Evolutionary conservation across 108 stramenopile species (phyloP).

Genomic region (Skeletonema grethae): DNA sequence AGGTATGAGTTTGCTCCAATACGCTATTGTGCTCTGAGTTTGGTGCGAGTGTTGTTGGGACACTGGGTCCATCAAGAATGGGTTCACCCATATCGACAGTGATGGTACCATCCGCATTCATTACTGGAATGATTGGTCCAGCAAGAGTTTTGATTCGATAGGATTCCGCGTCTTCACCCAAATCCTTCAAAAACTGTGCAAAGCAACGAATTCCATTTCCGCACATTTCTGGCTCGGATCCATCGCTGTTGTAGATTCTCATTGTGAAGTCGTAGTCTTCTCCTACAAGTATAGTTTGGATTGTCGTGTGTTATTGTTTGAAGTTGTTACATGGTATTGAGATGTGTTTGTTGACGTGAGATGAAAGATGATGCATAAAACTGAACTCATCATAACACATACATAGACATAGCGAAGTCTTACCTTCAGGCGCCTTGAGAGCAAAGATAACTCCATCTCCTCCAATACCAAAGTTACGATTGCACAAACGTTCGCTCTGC

Average conservation of each 20-base stretch:
- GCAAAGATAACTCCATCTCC: constrained; percentile 99
- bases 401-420: too few relatives aligned
- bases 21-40: constrained; percentile 80
- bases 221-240: constrained; percentile 98
- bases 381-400: too few relatives aligned
- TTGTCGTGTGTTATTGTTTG: background rate
- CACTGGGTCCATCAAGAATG: constrained; percentile 76
- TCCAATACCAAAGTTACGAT: constrained; percentile 95
- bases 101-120: constrained; percentile 91
- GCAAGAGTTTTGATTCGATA: constrained; percentile 93
- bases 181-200: constrained; percentile 91
- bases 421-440: constrained; percentile 72
- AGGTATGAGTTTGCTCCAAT: constrained; percentile 82
- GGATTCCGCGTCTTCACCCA: constrained; percentile 81
- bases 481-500: constrained; percentile 79
- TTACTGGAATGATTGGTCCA: constrained; percentile 90
- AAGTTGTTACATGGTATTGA: background rate
- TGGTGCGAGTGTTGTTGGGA: constrained; percentile 87
- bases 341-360: background rate
- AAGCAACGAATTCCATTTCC: constrained; percentile 98
- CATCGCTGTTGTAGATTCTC: constrained; percentile 97
- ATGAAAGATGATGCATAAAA: background rate
- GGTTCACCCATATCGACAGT: constrained; percentile 98
- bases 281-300: constrained; percentile 18
- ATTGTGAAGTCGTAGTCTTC: constrained; percentile 92